A percentile compares a stretch with the other conserved stretches of the same genome.
phyloP scores from a whole-genome alignment of 2,329 filamentous ascomycete species.

The Venturia carpophila region DNA sequence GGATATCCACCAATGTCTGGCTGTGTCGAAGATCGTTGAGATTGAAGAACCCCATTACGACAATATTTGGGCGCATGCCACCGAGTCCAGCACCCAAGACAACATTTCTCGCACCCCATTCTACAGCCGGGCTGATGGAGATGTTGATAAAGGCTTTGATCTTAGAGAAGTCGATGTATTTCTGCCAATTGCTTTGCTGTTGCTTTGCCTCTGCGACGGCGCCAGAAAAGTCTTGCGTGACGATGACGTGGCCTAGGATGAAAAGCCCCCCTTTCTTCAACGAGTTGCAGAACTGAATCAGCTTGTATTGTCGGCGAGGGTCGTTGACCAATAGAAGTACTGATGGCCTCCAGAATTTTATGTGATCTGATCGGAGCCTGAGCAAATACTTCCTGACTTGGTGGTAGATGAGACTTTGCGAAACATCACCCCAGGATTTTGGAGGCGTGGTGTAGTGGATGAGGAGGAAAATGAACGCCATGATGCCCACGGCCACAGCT shows the following conservation, averaged over 20 bases:
- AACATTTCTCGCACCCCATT: slow-evolving; percentile 78
- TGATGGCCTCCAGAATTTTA: slow-evolving; percentile 89
- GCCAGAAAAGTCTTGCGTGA: slow-evolving; percentile 70
- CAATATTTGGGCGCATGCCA: slow-evolving; percentile 84
- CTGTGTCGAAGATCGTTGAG: slow-evolving; percentile 61
- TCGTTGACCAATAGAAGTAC: slow-evolving; percentile 79
- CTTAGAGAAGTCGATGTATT: slow-evolving; percentile 76
- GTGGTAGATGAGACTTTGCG: slow-evolving; percentile 79
- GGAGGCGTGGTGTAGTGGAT: slow-evolving; percentile 82
- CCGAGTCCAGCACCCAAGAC: slow-evolving; percentile 74
- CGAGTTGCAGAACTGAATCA: slow-evolving; percentile 87
- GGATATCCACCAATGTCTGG: slow-evolving; percentile 49
- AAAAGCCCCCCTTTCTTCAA: slow-evolving; percentile 82
- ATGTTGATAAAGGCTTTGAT: slow-evolving; percentile 89
- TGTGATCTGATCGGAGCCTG: slow-evolving; percentile 76
- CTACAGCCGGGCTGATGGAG: slow-evolving; percentile 70
- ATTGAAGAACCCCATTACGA: slow-evolving; percentile 72
- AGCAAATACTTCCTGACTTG: slow-evolving; percentile 84
- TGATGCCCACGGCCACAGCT: slow-evolving; percentile 61
- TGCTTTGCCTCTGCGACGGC: slow-evolving; percentile 73
- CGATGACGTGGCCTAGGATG: slow-evolving; percentile 79
- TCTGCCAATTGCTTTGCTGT: slow-evolving; percentile 76
- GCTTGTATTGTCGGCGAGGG: slow-evolving; percentile 68
- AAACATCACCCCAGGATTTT: slow-evolving; percentile 85
- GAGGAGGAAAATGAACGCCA: slow-evolving; percentile 70